phyloP scores from a whole-genome alignment of 441 rosid genomes.

The Breynia disticha region DNA sequence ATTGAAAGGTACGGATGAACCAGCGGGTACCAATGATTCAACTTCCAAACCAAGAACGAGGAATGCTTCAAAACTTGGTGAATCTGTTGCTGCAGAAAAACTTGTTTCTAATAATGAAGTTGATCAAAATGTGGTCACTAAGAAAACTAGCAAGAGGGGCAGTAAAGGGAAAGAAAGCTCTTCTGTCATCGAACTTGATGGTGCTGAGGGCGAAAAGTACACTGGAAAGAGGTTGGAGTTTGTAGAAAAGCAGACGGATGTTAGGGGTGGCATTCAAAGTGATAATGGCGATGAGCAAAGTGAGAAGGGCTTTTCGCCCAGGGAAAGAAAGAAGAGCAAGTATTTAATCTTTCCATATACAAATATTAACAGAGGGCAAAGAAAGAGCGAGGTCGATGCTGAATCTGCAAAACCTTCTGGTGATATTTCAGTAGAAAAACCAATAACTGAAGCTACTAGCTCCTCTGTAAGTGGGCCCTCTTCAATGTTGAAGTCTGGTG shows the following conservation, averaged over 20 bases:
- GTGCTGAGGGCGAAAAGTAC: conserved; percentile 1
- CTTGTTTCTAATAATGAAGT: conserved; percentile 9
- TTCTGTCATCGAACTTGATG: conserved; percentile 9
- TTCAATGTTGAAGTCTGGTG: conserved; percentile 8
- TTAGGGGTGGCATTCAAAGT: conserved; percentile 7
- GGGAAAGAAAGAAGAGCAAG: conserved; percentile 88
- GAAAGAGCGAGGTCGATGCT: conserved; percentile 26
- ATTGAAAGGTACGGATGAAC: conserved; percentile 12
- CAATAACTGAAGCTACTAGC: conserved; percentile 20
- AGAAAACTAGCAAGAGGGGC: conserved; percentile 13
- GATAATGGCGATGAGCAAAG: conserved; percentile 23
- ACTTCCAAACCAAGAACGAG: conserved; percentile 15
- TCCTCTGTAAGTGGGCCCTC: conserved; percentile 15
- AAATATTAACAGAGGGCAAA: conserved; percentile 26
- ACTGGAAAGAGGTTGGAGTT: conserved; percentile 9
- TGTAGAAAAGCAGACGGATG: conserved; percentile 19
- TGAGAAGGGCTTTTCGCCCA: conserved; percentile 22
- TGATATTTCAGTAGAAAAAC: conserved; percentile 26
- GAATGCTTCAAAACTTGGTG: conserved; percentile 16
- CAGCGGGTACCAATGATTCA: conserved; percentile 10
- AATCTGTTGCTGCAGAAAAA: conserved; percentile 12
- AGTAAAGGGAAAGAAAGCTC: conserved; percentile 18
- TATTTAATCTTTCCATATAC: conserved; percentile 74
- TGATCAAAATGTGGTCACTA: conserved; percentile 11
- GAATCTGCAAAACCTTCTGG: conserved; percentile 29